Conservation (phyloP, 495 filamentous ascomycete genomes). For the Opeltia flavorubescens region DNA sequence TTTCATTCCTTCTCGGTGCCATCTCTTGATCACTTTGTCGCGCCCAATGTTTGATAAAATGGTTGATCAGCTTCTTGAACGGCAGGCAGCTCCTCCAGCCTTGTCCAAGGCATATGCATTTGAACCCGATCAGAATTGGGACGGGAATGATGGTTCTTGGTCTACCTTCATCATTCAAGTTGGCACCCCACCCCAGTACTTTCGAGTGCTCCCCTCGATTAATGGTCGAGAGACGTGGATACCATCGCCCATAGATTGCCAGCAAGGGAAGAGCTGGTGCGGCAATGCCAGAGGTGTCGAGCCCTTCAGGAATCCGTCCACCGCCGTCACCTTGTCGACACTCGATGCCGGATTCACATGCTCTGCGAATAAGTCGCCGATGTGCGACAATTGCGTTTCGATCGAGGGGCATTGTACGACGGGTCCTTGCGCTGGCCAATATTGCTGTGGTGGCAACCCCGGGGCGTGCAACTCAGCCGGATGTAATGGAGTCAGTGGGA, state of each 20-base stretch:
- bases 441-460: slow-evolving; percentile 8
- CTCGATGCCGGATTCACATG: slow-evolving; percentile 12
- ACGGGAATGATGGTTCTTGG: slow-evolving; percentile 41
- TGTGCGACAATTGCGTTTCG: slow-evolving; percentile 9
- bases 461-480: slow-evolving; percentile 8
- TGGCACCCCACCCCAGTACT: slow-evolving; percentile 32
- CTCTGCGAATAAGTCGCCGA: slow-evolving; percentile 12
- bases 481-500: slow-evolving; percentile 12
- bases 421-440: slow-evolving; percentile 9
- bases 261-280: slow-evolving; percentile 14
- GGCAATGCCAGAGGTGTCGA: slow-evolving; percentile 28
- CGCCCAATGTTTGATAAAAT: neutral
- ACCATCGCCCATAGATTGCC: slow-evolving; percentile 20
- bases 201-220: slow-evolving; percentile 32
- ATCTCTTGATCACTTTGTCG: neutral
- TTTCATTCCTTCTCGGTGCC: neutral
- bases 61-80: neutral
- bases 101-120: neutral
- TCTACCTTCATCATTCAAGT: slow-evolving; percentile 34
- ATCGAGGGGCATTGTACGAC: slow-evolving; percentile 11
- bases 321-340: neutral
- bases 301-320: slow-evolving; percentile 8
- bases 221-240: slow-evolving; percentile 29
- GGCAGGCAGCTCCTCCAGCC: neutral
- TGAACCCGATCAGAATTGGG: slow-evolving; percentile 19